A percentile compares a stretch with the other conserved stretches of the same genome.
Evolutionary conservation across 345 rosid species (phyloP).

Genomic region (Acer saccharum): DNA sequence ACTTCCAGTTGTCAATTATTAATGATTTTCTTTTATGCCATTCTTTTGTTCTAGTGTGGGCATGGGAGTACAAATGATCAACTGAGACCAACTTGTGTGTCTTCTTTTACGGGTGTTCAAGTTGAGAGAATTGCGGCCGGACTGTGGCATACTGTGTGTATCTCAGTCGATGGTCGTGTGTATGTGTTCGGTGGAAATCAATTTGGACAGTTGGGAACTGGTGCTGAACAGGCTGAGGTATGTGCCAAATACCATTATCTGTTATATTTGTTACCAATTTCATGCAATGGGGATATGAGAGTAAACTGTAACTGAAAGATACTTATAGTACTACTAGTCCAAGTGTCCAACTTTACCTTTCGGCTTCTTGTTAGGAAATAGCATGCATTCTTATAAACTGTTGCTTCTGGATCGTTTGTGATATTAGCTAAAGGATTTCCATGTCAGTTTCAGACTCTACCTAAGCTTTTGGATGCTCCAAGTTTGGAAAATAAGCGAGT

Average conservation of each 20-base stretch:
- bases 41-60: conserved; percentile 62
- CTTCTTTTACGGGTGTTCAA: conserved; percentile 47
- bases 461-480: conserved; percentile 65
- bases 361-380: background rate
- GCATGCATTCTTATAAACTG: background rate
- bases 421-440: conserved; percentile 1
- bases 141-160: conserved; percentile 81
- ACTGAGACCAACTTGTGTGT: conserved; percentile 63
- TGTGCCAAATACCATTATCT: background rate
- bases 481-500: conserved; percentile 55
- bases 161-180: conserved; percentile 60
- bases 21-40: background rate
- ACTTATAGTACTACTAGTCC: background rate
- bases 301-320: background rate
- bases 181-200: conserved; percentile 89
- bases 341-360: background rate
- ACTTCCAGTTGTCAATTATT: background rate
- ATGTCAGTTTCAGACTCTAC: conserved; percentile 37
- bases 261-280: background rate
- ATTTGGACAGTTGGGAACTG: conserved; percentile 87
- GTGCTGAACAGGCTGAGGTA: conserved; percentile 79
- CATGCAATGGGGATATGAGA: background rate
- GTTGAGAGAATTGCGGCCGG: conserved; percentile 72
- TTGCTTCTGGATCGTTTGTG: background rate
- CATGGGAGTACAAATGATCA: conserved; percentile 72